Evolutionary conservation across 2,329 filamentous ascomycete species (phyloP).

Genomic region (Penicillium sp.): DNA sequence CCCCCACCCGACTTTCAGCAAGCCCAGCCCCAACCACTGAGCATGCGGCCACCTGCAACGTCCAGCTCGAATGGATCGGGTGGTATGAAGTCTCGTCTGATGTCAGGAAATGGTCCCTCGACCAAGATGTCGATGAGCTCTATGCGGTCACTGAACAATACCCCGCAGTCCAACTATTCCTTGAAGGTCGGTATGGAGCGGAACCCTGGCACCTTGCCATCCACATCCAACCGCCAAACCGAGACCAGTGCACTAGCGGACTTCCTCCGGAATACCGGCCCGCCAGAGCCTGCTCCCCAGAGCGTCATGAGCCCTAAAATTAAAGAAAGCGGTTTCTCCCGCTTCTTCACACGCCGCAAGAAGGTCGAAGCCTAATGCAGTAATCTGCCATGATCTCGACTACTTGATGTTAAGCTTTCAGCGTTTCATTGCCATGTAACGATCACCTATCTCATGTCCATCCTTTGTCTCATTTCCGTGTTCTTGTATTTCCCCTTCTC

Average conservation of each 20-base stretch:
- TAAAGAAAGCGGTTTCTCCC: constrained; percentile 33
- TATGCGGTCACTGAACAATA: constrained; percentile 35
- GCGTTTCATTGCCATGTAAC: constrained; percentile 23
- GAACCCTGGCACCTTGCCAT: constrained; percentile 25
- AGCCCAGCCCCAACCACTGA: constrained; percentile 29
- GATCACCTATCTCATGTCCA: constrained; percentile 25
- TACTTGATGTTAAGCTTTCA: constrained; percentile 22
- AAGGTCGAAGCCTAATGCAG: constrained; percentile 28
- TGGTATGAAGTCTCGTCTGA: constrained; percentile 38
- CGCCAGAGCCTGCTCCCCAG: constrained; percentile 49
- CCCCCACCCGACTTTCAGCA: constrained; percentile 41
- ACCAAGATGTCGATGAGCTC: constrained; percentile 35
- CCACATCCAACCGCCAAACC: constrained; percentile 29
- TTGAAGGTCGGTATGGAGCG: constrained; percentile 40
- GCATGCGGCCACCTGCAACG: constrained; percentile 17
- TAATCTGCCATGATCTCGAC: not conserved
- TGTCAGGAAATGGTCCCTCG: constrained; percentile 29
- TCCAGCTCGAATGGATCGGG: constrained; percentile 17
- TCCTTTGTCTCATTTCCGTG: constrained; percentile 17
- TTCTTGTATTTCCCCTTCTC: constrained; percentile 1
- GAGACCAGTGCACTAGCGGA: constrained; percentile 69
- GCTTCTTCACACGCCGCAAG: constrained; percentile 36
- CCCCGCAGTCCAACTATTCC: constrained; percentile 38
- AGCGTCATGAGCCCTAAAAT: constrained; percentile 18
- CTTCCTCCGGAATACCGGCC: constrained; percentile 69